These are phyloP conservation scores for Fusarium robinianum DNA, from an alignment of 2,329 filamentous ascomycete species.

Conservation along the genomic window DNA sequence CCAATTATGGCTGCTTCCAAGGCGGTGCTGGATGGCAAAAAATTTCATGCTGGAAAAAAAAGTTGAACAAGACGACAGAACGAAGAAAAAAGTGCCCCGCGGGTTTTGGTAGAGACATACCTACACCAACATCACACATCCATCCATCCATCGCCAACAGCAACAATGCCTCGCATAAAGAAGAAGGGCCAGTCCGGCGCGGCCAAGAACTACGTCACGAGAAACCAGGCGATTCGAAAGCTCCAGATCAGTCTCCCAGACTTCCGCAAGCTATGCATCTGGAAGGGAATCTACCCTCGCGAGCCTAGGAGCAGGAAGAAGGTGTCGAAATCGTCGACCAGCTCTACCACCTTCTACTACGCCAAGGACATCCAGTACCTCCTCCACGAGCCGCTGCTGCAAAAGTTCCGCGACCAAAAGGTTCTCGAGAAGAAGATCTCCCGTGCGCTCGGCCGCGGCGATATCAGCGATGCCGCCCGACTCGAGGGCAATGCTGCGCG, in stretches of 20 bases:
- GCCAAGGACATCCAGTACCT: slow-evolving; percentile 98
- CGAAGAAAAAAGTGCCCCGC: slow-evolving; percentile 43
- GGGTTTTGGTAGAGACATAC: slow-evolving; percentile 29
- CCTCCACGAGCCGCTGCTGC: slow-evolving; percentile 90
- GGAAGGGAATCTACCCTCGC: slow-evolving; percentile 98
- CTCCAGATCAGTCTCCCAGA: slow-evolving; percentile 96
- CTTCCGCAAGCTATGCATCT: slow-evolving; percentile 98
- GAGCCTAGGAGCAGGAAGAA: slow-evolving; percentile 98
- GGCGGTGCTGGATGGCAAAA: slow-evolving; percentile 43
- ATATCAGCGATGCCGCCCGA: slow-evolving; percentile 84
- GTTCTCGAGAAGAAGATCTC: slow-evolving; percentile 97
- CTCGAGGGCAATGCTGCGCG: slow-evolving; percentile 85
- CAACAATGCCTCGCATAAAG: slow-evolving; percentile 75
- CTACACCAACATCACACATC: slow-evolving; percentile 22
- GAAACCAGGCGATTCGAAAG: slow-evolving; percentile 96
- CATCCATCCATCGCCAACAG: slow-evolving; percentile 24
- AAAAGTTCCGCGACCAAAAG: slow-evolving; percentile 97
- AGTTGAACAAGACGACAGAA: slow-evolving; percentile 40
- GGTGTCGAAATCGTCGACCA: slow-evolving; percentile 86
- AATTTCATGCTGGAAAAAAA: slow-evolving; percentile 41
- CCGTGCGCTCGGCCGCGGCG: slow-evolving; percentile 85
- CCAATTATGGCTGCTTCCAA: slow-evolving; percentile 2
- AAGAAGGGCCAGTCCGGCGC: slow-evolving; percentile 91
- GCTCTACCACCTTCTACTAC: slow-evolving; percentile 89
- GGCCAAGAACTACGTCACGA: slow-evolving; percentile 97